Conservation (phyloP, 495 filamentous ascomycete species). For the Trichoderma virens region DNA sequence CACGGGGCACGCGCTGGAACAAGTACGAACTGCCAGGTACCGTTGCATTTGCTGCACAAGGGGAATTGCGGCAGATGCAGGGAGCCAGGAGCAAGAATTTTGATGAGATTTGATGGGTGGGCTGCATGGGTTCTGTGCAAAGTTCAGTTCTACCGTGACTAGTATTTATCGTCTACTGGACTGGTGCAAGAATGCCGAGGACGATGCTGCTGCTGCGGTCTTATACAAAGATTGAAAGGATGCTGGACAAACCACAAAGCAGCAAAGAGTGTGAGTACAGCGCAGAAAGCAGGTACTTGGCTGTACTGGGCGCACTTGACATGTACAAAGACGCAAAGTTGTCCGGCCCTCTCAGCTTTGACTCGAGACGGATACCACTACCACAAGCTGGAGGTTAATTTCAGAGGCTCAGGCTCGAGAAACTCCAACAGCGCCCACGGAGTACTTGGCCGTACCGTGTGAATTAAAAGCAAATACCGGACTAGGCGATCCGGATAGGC, state of each 20-base stretch:
- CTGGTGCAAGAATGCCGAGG: too few relatives aligned
- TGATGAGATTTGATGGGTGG: neutral
- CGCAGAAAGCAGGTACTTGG: too few relatives aligned
- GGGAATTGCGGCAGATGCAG: conserved; percentile 5
- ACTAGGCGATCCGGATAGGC: conserved; percentile 7
- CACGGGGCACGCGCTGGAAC: neutral
- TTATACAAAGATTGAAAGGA: too few relatives aligned
- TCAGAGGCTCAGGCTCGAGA: neutral
- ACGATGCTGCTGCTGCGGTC: too few relatives aligned
- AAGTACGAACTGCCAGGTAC: conserved; percentile 6
- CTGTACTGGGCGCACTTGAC: too few relatives aligned
- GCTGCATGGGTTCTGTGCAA: neutral
- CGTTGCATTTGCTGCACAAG: conserved; percentile 5
- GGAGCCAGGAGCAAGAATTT: neutral
- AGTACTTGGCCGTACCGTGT: neutral
- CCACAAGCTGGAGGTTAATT: neutral
- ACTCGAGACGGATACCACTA: neutral
- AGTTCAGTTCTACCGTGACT: neutral
- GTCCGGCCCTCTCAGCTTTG: neutral
- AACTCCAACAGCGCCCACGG: too few relatives aligned
- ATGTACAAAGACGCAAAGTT: too few relatives aligned
- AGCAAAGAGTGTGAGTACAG: too few relatives aligned
- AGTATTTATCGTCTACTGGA: too few relatives aligned
- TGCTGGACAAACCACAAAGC: too few relatives aligned
- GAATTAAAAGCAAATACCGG: neutral